Evolutionary conservation across 75 land plant species (phyloP), one percentile per base, ranked within the genome.

Genomic region (Sequoia sempervirens): DNA sequence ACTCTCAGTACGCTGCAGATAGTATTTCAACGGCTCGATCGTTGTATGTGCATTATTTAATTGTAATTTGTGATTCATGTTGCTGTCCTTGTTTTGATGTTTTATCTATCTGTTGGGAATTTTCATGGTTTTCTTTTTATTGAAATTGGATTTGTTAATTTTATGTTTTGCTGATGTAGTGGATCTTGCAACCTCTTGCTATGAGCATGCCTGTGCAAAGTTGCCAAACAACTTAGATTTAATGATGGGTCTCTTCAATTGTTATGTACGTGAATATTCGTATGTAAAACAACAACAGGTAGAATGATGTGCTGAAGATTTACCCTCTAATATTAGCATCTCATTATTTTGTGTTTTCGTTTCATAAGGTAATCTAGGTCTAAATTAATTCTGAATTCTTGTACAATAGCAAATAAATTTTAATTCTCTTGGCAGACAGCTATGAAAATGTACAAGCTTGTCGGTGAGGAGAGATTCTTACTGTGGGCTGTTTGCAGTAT

Each of bases 271-370:
- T 2, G 95, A 98, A 81, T 92, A 96, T 81, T 90, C 93, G 4
- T 98, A 86, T 90, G 92, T 96, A 28, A 98, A 98, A 83, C 99
- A 98, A 87, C 99, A 98, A 84, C 99, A 97, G 98, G 99, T 96
- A 82, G 80, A 80, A 46, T 40, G 52, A 37, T 82, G 3, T 80
- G 69, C n/a, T 46, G 11, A 5, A 40, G 37, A 52, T 52, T 26
- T n/a, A 84, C 45, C 45, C 34, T 81, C 72, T 37, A 53, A 79
- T 72, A 18, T 45, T 45, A 52, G 79, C 56, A 53, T 66, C 75
- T 80, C n/a, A 66, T 30, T 46, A 15, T 20, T 2, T 20, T 68
- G 15, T 75, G 38, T 73, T 45, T 46, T 45, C 10, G 5, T 79
- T 82, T 12, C 32, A 18, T 82, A 23, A 36, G 41, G 20, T 52